These are phyloP conservation scores for Chrysopogon serrulatus DNA, from an alignment of 176 grass and related monocot species.

Conservation along the genomic window DNA sequence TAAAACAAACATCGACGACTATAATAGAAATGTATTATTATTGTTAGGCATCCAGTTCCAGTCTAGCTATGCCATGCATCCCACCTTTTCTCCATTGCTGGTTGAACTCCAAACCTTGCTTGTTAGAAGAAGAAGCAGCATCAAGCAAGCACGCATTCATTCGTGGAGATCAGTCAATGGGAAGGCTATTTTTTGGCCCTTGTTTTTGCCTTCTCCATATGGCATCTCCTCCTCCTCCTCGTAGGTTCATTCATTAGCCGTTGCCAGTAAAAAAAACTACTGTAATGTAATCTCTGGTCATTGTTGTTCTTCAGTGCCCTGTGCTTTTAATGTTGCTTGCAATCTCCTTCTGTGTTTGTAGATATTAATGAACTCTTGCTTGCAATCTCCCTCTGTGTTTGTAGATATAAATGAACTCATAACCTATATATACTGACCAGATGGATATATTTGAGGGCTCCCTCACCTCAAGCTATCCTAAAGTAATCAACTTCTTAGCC, in stretches of 20 bases:
- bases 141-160: background rate
- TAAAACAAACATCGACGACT: background rate
- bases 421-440: slow-evolving; percentile 23
- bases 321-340: slow-evolving; percentile 34
- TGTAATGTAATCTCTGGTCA: slow-evolving; percentile 46
- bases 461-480: background rate
- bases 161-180: slow-evolving; percentile 21
- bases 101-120: slow-evolving; percentile 26
- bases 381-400: slow-evolving; percentile 27
- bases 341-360: slow-evolving; percentile 24
- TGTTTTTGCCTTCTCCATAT: slow-evolving; percentile 44
- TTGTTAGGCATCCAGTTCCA: too few species aligned
- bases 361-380: slow-evolving; percentile 40
- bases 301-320: slow-evolving; percentile 27
- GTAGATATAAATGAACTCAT: slow-evolving; percentile 34
- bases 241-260: slow-evolving; percentile 28
- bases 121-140: background rate
- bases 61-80: too few species aligned
- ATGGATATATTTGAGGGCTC: slow-evolving; percentile 21
- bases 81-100: background rate
- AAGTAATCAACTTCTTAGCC: too few species aligned
- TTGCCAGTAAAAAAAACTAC: slow-evolving; percentile 44
- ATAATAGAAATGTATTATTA: background rate
- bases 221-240: slow-evolving; percentile 12
- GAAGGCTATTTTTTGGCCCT: slow-evolving; percentile 38